These are phyloP conservation scores for Tulasnella sp. DNA, from an alignment of 768 basidiomycete genomes.

Conservation along the genomic window DNA sequence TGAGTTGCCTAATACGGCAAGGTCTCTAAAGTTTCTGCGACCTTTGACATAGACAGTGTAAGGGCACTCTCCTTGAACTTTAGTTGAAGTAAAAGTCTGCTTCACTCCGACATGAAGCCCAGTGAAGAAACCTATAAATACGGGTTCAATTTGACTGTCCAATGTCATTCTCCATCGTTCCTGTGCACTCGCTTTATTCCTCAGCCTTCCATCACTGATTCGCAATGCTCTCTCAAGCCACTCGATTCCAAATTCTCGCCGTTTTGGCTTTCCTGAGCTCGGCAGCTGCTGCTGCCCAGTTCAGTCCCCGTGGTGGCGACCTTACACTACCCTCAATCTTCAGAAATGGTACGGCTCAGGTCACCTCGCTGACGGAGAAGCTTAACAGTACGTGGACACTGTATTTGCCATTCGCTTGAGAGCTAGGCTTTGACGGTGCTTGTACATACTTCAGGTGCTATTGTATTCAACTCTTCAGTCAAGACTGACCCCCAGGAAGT, in stretches of 20 bases:
- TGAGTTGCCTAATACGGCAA: too few relatives aligned
- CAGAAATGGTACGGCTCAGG: neutral
- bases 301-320: neutral
- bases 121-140: too few relatives aligned
- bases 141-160: neutral
- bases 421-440: neutral
- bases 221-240: neutral
- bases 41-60: too few relatives aligned
- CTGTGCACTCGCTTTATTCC: neutral
- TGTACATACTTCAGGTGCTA: neutral
- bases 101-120: too few relatives aligned
- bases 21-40: too few relatives aligned
- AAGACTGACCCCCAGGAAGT: neutral
- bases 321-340: neutral
- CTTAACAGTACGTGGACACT: neutral
- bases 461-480: neutral
- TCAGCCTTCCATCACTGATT: neutral
- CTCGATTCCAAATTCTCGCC: neutral
- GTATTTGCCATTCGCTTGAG: neutral
- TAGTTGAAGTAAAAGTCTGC: too few relatives aligned
- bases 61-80: too few relatives aligned
- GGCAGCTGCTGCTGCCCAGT: neutral
- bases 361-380: neutral
- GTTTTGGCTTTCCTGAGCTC: neutral
- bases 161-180: neutral